Base-by-base conservation (phyloP, 192 early-diverging fungal genomes). In the Entomortierella parvispora region DNA sequence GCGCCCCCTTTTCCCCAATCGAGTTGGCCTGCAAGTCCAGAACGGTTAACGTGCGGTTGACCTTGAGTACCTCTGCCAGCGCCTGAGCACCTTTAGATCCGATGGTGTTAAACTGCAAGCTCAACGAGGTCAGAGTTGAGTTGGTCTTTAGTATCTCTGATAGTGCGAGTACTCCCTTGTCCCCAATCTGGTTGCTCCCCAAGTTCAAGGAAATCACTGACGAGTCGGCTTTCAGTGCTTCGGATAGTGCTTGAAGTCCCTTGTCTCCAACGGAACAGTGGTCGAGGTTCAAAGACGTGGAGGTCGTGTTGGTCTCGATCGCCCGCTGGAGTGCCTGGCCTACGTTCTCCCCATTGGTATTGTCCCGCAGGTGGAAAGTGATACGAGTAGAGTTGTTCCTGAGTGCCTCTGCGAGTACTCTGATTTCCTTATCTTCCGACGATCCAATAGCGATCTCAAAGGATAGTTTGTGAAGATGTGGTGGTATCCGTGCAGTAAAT, bases 91-190 rank as follows among this genome's bases (percentile, higher is more conserved):
- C 37, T 9, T 12, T 40, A 12, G 5, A 9, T 62, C 4, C 28
- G 32, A 61, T 61, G 0, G 11, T 18, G 46, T 61, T 61, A 26
- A 4, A 9, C 26, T 1, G 23, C 46, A 61, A 48, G 59, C 20
- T 33, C 59, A 61, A 48, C 1, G 28, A 45, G 31, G 59, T 48
- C 59, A 61, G 31, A 62, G 59, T 48, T 31, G 46, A 48, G 29
- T 62, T 62, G 31, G n/a, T 34, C 44, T 62, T 61, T 43, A 48
- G 59, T 61, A n/a, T 28, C 18, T 29, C 59, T 26, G 29, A 25
- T 26, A 61, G 29, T 20, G 18, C 46, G 26, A 32, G 43, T 9
- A n/a, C 29, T 46, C 59, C 59, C 25, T 2, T 40, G 37, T 12
- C 37, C 12, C 37, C 12, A 4, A 56, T 56, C 54, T 15, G 37